Conservation (phyloP, 164 flowering plant genomes). For the Dillenia suffruticosa region DNA sequence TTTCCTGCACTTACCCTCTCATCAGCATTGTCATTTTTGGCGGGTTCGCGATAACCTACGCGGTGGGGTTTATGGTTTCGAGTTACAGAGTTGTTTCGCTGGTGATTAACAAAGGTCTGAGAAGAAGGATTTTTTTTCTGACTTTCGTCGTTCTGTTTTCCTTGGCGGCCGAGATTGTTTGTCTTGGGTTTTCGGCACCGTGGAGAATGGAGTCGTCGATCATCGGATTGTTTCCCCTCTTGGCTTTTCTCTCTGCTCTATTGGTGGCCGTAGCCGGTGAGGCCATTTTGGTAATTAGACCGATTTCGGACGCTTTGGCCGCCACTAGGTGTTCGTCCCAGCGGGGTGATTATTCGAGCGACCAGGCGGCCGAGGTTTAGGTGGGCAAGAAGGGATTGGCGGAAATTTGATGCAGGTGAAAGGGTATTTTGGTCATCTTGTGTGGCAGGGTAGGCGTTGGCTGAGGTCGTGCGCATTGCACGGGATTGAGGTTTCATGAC, state of each 20-base stretch:
- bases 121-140: constrained; percentile 38
- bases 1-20: constrained; percentile 52
- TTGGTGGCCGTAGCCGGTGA: constrained; percentile 43
- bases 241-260: constrained; percentile 25
- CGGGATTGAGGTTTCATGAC: no score
- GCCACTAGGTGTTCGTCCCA: not conserved
- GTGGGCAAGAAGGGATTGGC: no score
- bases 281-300: constrained; percentile 53
- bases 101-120: constrained; percentile 61
- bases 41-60: constrained; percentile 32
- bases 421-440: constrained; percentile 9
- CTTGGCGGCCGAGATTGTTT: constrained; percentile 30
- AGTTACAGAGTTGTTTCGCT: constrained; percentile 41
- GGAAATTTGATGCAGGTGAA: no score
- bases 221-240: constrained; percentile 19
- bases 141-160: constrained; percentile 26
- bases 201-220: constrained; percentile 32
- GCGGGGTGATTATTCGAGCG: not conserved
- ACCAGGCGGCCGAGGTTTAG: no score
- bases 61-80: constrained; percentile 34
- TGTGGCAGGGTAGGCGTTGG: constrained; percentile 11
- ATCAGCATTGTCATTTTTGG: constrained; percentile 35
- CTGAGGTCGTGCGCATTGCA: not conserved
- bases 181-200: constrained; percentile 27
- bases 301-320: constrained; percentile 48